Conservation (phyloP, 2,329 filamentous ascomycete genomes). For the Colletotrichum sp. region DNA sequence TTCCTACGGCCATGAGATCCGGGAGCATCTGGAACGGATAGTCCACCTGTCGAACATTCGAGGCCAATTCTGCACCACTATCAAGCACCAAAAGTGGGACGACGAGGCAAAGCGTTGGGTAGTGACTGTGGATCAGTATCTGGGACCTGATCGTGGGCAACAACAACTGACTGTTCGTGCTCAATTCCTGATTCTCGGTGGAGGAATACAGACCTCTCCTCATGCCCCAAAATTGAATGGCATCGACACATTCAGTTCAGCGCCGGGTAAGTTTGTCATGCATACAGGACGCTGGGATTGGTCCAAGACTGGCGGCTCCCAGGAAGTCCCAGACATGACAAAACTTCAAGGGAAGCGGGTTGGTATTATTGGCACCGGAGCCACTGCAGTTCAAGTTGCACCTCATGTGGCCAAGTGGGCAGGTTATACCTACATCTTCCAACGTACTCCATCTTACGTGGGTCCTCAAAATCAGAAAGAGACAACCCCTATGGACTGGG, state of each 20-base stretch:
- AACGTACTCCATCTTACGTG: slow-evolving; percentile 54
- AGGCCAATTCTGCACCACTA: slow-evolving; percentile 45
- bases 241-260: slow-evolving; percentile 30
- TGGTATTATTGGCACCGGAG: slow-evolving; percentile 54
- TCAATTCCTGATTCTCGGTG: slow-evolving; percentile 41
- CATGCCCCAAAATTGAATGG: slow-evolving; percentile 43
- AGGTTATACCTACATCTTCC: slow-evolving; percentile 58
- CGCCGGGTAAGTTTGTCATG: slow-evolving; percentile 29
- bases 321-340: slow-evolving; percentile 40
- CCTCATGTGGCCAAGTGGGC: slow-evolving; percentile 50
- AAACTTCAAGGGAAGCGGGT: slow-evolving; percentile 51
- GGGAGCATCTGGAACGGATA: slow-evolving; percentile 44
- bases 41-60: slow-evolving; percentile 44
- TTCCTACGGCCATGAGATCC: slow-evolving; percentile 40
- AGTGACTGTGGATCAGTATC: slow-evolving; percentile 1
- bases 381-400: slow-evolving; percentile 50
- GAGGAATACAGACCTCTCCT: slow-evolving; percentile 33
- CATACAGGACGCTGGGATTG: slow-evolving; percentile 54
- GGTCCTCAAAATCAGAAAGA: slow-evolving; percentile 39
- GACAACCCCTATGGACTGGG: slow-evolving; percentile 45
- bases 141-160: not conserved
- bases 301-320: slow-evolving; percentile 42
- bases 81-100: slow-evolving; percentile 49
- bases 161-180: slow-evolving; percentile 28
- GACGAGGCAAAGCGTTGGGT: slow-evolving; percentile 32